Evolutionary conservation across 352 stramenopile species (phyloP), one percentile per base, ranked within the genome.

Genomic region (Blastocystis sp.): DNA sequence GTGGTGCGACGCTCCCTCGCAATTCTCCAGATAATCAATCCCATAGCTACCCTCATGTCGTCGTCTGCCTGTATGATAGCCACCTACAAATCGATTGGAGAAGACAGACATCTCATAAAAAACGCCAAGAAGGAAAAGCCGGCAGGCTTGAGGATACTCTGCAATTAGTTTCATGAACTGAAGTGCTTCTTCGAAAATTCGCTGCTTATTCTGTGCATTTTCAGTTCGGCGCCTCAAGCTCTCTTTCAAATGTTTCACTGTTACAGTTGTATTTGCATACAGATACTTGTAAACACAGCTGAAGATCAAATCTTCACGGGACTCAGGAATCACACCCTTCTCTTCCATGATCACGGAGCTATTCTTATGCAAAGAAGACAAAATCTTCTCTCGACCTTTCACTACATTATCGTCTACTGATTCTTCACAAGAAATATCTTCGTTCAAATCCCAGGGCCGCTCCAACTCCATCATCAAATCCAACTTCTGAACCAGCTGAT

Each of bases 11-110:
- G 78, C 63, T 34, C 78, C 78, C 26, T 89, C 78, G 53, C 63
- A 89, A 30, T 79, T 79, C 43, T 76, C 55, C 54, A 89, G 43
- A 43, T 79, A 89, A 30, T 89, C 78, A 20, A 85, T 55, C 20
- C 73, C 73, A 43, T 85, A 85, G 18, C 43, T 20, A 11, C 73
- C 73, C 39, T 85, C 73, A 30, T 34, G 54, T 8, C 54, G 45
- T 9, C 73, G 45, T 53, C 63, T 26, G 8, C n/a, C 50, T n/a
- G 73, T 69, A 43, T 89, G 78, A 45, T 50, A 85, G 16, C 66
- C 78, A 18, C 66, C 63, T 0, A 78, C 7, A 43, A 34, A 63
- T 13, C 30, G 78, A n/a, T 56, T 39, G 3, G 73, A 65, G 53
- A 85, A 85, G 2, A 85, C 47, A 5, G 73, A 50, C 73, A 85